Base-by-base conservation (phyloP, 768 basidiomycete genomes). In the Clathrus columnatus region DNA sequence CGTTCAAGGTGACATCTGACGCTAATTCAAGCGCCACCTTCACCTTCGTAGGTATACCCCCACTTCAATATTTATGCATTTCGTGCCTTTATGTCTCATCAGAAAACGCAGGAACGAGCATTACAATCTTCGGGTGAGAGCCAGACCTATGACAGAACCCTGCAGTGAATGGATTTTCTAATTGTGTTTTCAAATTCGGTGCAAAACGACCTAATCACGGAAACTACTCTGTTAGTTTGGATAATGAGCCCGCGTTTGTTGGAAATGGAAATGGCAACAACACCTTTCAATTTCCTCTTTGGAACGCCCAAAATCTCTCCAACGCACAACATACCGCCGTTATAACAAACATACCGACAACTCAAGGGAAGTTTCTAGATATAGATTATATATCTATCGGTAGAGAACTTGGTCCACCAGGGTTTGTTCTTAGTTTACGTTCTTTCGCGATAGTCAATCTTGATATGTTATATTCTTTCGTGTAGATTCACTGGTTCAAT, bases 381-480 rank as follows among this genome's bases (percentile, higher is more conserved):
- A 21, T 54, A 18, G 53, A 54, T 26, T 54, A 24, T 47, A 45
- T 54, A n/a, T 46, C 44, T 7, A 54, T 54, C 10, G 44, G 28
- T 23, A 20, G 53, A n/a, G 43, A 47, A 11, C 44, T 54, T 47
- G 53, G 53, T 7, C 42, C 26, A 5, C 1, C 26, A 4, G 26
- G 26, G 53, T 54, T 41, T 16, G 53, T 27, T 43, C n/a, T 41
- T 8, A 16, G 1, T 20, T 4, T 14, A 14, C 24, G 17, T 3
- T 3, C 4, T 11, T n/a, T 14, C 2, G 2, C 7, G 4, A 36
- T 36, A 11, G 4, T 36, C 36, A 8, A 8, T 11, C 10, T 36
- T 4, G n/a, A 36, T 36, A 11, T 11, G 2, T 36, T 8, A n/a
- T n/a, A n/a, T n/a, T n/a, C n/a, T n/a, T n/a, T n/a, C n/a, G n/a